Evolutionary conservation across 768 basidiomycete species (phyloP).

Genomic region (Tylopilus intermedius): DNA sequence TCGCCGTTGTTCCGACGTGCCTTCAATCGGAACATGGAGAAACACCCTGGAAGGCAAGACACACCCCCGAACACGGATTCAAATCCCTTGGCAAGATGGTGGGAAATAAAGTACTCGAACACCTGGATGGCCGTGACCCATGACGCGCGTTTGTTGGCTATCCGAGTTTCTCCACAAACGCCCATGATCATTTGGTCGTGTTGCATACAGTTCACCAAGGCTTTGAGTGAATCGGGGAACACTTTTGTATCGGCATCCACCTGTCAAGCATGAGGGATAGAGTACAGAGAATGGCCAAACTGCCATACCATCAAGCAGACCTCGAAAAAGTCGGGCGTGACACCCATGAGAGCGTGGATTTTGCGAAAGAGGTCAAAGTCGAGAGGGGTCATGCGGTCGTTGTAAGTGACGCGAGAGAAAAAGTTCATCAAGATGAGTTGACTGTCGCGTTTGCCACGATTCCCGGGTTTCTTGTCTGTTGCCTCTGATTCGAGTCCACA

Average conservation of each 20-base stretch:
- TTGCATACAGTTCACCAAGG: slow-evolving; percentile 97
- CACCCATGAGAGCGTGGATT: slow-evolving; percentile 94
- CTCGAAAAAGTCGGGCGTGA: slow-evolving; percentile 98
- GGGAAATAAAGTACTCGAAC: slow-evolving; percentile 98
- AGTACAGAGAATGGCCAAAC: not conserved
- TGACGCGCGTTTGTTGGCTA: slow-evolving; percentile 95
- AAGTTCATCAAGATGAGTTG: slow-evolving; percentile 99
- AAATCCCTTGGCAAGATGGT: slow-evolving; percentile 97
- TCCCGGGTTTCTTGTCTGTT: slow-evolving; percentile 90
- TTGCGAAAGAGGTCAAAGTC: slow-evolving; percentile 99
- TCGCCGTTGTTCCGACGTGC: slow-evolving; percentile 83
- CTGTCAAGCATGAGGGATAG: slow-evolving; percentile 38
- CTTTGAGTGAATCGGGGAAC: slow-evolving; percentile 81
- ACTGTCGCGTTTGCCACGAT: slow-evolving; percentile 97
- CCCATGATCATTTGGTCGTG: slow-evolving; percentile 99
- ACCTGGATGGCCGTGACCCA: slow-evolving; percentile 99
- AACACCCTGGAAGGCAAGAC: slow-evolving; percentile 98
- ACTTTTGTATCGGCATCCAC: slow-evolving; percentile 99
- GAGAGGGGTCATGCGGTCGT: slow-evolving; percentile 96
- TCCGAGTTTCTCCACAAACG: slow-evolving; percentile 96
- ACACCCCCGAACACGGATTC: slow-evolving; percentile 99
- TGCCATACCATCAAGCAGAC: slow-evolving; percentile 87
- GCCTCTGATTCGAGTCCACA: slow-evolving; percentile 88
- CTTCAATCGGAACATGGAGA: slow-evolving; percentile 98
- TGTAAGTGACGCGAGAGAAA: slow-evolving; percentile 97